These are phyloP conservation scores for Venturia effusa DNA, from an alignment of 2,329 filamentous ascomycete species.

Conservation along the genomic window DNA sequence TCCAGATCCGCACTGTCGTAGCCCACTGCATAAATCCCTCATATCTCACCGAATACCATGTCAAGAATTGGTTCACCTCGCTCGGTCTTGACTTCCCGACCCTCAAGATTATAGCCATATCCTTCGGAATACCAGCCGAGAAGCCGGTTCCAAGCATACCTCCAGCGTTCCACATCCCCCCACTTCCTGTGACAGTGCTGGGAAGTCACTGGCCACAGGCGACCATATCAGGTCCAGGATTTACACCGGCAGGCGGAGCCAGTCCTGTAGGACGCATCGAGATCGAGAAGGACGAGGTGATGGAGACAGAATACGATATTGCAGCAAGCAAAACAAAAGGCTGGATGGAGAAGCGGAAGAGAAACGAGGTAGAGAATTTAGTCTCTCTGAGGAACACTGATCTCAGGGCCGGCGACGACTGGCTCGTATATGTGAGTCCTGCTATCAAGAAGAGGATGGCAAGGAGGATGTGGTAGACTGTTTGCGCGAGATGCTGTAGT, in stretches of 20 bases:
- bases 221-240: background rate
- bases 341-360: constrained; percentile 10
- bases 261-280: background rate
- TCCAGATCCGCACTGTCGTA: constrained; percentile 10
- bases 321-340: constrained; percentile 3
- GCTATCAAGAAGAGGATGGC: constrained; percentile 10
- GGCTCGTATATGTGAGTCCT: constrained; percentile 11
- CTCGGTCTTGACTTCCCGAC: constrained; percentile 7
- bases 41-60: constrained; percentile 6
- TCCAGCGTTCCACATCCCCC: constrained; percentile 7
- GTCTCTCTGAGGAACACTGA: constrained; percentile 9
- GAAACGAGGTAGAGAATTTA: constrained; percentile 2
- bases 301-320: constrained; percentile 1
- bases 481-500: background rate
- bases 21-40: constrained; percentile 10
- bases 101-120: constrained; percentile 11
- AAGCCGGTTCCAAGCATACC: constrained; percentile 5
- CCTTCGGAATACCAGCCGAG: background rate
- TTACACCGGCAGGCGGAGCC: constrained; percentile 4
- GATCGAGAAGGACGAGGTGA: background rate
- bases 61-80: constrained; percentile 8
- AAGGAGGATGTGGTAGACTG: background rate
- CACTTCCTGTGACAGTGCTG: background rate
- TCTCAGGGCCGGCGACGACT: constrained; percentile 9
- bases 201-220: constrained; percentile 7